A percentile compares a stretch with the other conserved stretches of the same genome.
Conservation (phyloP, 192 early-diverging fungal genomes). For the Spinellus fusiger region DNA sequence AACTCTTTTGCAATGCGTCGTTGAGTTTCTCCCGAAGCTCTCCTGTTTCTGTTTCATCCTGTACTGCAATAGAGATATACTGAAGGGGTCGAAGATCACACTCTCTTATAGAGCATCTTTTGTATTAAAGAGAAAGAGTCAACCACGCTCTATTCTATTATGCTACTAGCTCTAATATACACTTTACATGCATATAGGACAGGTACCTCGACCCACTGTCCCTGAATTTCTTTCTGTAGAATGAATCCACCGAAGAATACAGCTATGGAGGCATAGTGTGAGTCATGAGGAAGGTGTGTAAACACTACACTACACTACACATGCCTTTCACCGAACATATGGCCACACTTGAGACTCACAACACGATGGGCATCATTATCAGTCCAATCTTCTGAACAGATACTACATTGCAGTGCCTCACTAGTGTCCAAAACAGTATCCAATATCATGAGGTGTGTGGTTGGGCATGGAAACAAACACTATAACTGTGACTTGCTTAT, state of each 20-base stretch:
- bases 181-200: constrained; percentile 17
- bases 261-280: background rate
- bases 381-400: constrained; percentile 19
- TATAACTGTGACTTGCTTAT: too few species aligned
- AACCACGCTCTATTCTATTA: too few species aligned
- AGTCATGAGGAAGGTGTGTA: too few species aligned
- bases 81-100: background rate
- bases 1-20: background rate
- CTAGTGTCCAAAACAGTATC: too few species aligned
- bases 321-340: constrained; percentile 16
- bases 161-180: too few species aligned
- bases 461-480: too few species aligned
- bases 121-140: background rate
- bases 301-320: too few species aligned
- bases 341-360: constrained; percentile 14
- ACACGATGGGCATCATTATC: constrained; percentile 9
- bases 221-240: background rate
- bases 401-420: constrained; percentile 10
- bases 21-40: background rate
- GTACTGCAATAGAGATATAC: background rate
- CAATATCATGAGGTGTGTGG: too few species aligned
- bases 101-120: background rate
- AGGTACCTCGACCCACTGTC: background rate
- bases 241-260: constrained; percentile 13
- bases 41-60: background rate